Evolutionary conservation across 345 rosid genomes (phyloP), one percentile per base, ranked within the genome.

Genomic region (Populus nigra): DNA sequence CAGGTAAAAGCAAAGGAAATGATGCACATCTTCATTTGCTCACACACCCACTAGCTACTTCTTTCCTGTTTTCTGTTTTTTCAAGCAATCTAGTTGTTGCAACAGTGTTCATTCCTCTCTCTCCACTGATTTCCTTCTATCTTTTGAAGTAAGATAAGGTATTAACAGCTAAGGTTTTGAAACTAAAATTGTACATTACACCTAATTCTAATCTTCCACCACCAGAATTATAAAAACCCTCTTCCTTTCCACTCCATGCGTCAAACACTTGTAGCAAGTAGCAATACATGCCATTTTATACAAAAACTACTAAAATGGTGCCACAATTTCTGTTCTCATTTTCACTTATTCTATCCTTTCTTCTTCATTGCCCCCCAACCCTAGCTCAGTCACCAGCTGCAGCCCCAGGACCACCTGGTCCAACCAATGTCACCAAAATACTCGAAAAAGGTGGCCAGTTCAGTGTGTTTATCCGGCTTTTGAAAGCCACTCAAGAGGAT

Each of bases 391-490:
- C 63, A 59, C 63, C 63, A 3, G 63, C 63, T 23, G 29, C 86
- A 23, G 43, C 76, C 25, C 75, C 77, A 18, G 78, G 62, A 20
- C 71, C 73, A 7, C 9, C 88, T 11, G 88, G 83, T 8, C 88
- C 86, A 0, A 49, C 71, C 5, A 77, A 83, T 49, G 77, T 86
- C 71, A 83, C 82, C 49, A 81, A 83, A 77, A 12, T 86, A 82
- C 88, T 86, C 0, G 73, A 38, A 20, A 86, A 86, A 73, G 88
- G 82, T 7, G 79, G 89, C 18, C 84, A 84, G 55, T 84, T 76
- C 73, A 73, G 83, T 0, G 76, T 78, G 50, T 69, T 84, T 22
- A 75, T 84, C 76, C 71, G 86, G 74, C 87, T 84, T 8, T 13
- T 86, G 70, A 78, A 63, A 74, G 77, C 73, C 57, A 84, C 87